Evolutionary conservation across 2,329 filamentous ascomycete genomes (phyloP).

Genomic region (Xylariales sp.): DNA sequence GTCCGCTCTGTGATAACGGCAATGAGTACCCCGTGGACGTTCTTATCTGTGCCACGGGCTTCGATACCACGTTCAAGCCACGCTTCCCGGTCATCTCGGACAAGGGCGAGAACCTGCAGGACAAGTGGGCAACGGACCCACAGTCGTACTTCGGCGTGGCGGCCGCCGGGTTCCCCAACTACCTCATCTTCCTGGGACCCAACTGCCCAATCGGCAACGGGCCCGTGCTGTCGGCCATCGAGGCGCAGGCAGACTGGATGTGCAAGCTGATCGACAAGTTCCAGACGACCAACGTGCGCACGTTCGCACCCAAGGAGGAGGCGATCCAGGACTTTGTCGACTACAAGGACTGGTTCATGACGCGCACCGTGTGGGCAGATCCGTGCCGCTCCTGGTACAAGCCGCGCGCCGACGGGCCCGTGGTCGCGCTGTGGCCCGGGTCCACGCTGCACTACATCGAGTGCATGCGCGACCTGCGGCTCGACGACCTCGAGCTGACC

Average conservation of each 20-base stretch:
- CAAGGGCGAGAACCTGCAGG: constrained; percentile 19
- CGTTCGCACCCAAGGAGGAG: constrained; percentile 38
- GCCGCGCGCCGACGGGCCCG: constrained; percentile 35
- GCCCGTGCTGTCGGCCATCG: constrained; percentile 26
- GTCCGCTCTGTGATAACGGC: constrained; percentile 21
- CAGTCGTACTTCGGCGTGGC: constrained; percentile 25
- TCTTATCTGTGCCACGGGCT: constrained; percentile 21
- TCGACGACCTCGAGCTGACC: constrained; percentile 41
- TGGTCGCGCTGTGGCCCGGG: constrained; percentile 28
- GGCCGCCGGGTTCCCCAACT: constrained; percentile 19
- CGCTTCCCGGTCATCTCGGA: constrained; percentile 39
- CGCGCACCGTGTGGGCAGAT: constrained; percentile 39
- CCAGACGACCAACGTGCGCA: constrained; percentile 41
- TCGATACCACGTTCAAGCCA: constrained; percentile 14
- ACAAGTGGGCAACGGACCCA: constrained; percentile 16
- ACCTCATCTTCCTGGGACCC: constrained; percentile 32
- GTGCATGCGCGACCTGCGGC: constrained; percentile 35
- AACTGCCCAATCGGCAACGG: constrained; percentile 35
- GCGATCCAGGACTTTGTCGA: constrained; percentile 46
- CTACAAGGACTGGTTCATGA: constrained; percentile 40
- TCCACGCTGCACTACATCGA: constrained; percentile 46
- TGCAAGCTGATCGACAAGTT: constrained; percentile 44
- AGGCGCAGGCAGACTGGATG: constrained; percentile 45
- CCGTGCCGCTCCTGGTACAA: constrained; percentile 46
- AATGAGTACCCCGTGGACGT: constrained; percentile 22